These are phyloP conservation scores for Backusella tarrabulga DNA, from an alignment of 192 early-diverging fungal species.

Conservation along the genomic window DNA sequence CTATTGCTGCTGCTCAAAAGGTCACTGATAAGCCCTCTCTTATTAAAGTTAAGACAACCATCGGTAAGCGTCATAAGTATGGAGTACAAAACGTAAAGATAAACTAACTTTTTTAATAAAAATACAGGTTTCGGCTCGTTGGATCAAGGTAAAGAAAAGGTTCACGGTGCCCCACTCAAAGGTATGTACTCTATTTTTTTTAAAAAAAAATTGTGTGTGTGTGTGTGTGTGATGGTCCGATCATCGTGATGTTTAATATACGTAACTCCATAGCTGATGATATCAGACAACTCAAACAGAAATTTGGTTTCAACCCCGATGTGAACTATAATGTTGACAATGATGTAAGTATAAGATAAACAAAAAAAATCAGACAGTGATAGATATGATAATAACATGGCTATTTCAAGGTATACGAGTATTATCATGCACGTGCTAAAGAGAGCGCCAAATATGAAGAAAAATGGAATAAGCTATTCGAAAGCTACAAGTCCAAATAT, in stretches of 20 bases:
- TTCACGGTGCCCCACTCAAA: slow-evolving; percentile 87
- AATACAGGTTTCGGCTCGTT: slow-evolving; percentile 71
- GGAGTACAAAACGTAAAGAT: neutral
- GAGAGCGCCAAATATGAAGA: slow-evolving; percentile 62
- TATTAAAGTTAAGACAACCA: slow-evolving; percentile 91
- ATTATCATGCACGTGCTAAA: slow-evolving; percentile 50
- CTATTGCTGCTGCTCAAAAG: slow-evolving; percentile 78
- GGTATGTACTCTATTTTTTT: slow-evolving; percentile 10
- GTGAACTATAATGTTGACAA: slow-evolving; percentile 72
- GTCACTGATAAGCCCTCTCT: slow-evolving; percentile 88
- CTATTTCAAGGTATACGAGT: slow-evolving; percentile 50
- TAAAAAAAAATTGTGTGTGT: neutral
- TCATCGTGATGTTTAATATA: neutral
- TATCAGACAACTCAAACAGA: slow-evolving; percentile 76
- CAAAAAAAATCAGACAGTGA: neutral
- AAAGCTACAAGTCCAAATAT: slow-evolving; percentile 62
- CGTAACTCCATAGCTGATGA: slow-evolving; percentile 53
- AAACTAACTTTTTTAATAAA: neutral
- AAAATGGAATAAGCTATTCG: slow-evolving; percentile 79
- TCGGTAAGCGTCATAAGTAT: slow-evolving; percentile 51
- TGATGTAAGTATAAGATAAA: slow-evolving; percentile 45
- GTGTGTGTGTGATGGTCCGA: neutral
- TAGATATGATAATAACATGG: neutral
- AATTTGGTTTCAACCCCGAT: slow-evolving; percentile 82
- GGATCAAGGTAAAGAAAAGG: slow-evolving; percentile 85